A percentile compares a stretch with the other conserved stretches of the same genome.
These are phyloP conservation scores for Chiua virens DNA, from an alignment of 768 basidiomycete genomes.

Conservation along the genomic window DNA sequence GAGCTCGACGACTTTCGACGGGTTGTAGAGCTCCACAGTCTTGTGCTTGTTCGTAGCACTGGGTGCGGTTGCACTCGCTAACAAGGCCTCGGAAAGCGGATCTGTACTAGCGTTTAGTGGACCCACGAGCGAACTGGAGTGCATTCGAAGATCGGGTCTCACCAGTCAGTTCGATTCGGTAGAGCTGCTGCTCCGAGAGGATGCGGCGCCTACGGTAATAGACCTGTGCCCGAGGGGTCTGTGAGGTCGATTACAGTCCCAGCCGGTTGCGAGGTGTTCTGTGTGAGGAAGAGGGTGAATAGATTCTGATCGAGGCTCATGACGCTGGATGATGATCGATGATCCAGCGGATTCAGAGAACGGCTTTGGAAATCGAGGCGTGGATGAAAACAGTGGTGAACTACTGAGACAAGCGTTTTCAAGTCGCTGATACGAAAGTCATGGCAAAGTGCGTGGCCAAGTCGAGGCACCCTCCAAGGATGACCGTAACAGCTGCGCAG, in stretches of 20 bases:
- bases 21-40: slow-evolving; percentile 74
- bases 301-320: slow-evolving; percentile 89
- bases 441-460: no score
- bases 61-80: slow-evolving; percentile 66
- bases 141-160: slow-evolving; percentile 14
- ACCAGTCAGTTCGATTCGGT: slow-evolving; percentile 72
- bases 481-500: neutral
- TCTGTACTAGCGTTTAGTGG: slow-evolving; percentile 43
- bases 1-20: slow-evolving; percentile 65
- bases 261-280: slow-evolving; percentile 55
- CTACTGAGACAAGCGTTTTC: no score
- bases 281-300: slow-evolving; percentile 72
- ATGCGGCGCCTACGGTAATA: slow-evolving; percentile 75
- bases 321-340: neutral
- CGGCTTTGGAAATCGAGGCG: no score
- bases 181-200: slow-evolving; percentile 41
- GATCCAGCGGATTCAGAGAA: no score
- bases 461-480: neutral
- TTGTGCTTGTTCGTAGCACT: slow-evolving; percentile 68
- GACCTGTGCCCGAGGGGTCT: slow-evolving; percentile 57
- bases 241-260: slow-evolving; percentile 60
- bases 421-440: no score
- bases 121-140: no score
- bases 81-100: slow-evolving; percentile 68
- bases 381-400: no score